Evolutionary conservation across 257 asterid species (phyloP).

Genomic region (Lycium ferocissimum): DNA sequence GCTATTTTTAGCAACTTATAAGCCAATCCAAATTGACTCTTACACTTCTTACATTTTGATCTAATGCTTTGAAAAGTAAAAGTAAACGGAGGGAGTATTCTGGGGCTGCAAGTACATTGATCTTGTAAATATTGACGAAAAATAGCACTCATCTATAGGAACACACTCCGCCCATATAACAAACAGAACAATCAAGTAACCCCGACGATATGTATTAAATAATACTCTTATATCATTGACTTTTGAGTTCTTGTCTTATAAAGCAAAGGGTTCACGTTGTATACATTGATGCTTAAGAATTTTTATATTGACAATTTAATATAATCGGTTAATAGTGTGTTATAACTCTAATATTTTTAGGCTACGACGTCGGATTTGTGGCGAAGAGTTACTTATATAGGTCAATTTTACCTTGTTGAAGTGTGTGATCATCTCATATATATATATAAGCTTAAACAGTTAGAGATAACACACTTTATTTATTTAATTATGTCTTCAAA

Average conservation of each 20-base stretch:
- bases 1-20: too few relatives aligned
- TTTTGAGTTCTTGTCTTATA: background rate
- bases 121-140: constrained; percentile 21
- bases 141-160: background rate
- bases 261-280: background rate
- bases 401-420: too few relatives aligned
- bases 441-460: too few relatives aligned
- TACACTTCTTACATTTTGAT: too few relatives aligned
- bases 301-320: background rate
- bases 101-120: constrained; percentile 3
- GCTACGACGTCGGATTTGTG: background rate
- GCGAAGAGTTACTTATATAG: too few relatives aligned
- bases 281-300: background rate
- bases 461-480: too few relatives aligned
- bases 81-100: too few relatives aligned
- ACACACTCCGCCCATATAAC: background rate
- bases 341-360: background rate
- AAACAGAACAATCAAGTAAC: background rate
- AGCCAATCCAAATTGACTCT: too few relatives aligned
- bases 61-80: too few relatives aligned
- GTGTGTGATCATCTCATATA: too few relatives aligned
- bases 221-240: background rate
- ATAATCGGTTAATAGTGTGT: background rate
- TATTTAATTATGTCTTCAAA: too few relatives aligned
- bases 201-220: background rate